Base-by-base conservation (phyloP, 140 eudicot species). In the Senecio squalidus region DNA sequence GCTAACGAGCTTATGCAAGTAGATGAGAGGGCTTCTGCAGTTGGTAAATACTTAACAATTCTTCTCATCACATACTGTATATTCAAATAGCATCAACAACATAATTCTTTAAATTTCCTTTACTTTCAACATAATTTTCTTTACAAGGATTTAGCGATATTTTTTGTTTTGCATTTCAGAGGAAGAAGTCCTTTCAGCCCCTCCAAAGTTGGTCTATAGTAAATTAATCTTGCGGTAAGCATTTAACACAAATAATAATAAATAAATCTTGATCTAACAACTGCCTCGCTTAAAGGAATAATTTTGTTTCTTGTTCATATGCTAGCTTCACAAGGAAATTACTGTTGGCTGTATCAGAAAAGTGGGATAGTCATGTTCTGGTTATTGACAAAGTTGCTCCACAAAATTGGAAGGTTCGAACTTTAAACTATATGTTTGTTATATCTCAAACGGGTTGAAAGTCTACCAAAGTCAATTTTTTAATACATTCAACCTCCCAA, bases 201-300 rank as follows among this genome's bases (percentile, higher is more conserved):
- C 97, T 78, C 97, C 92, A 51, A 85, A 86, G 80, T 71, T 90
- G 88, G 97, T 90, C 36, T 90, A 90, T 78, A 86, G 95, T 79
- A 90, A 90, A 74, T 74, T 85, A 67, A 83, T 90, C 64, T 64
- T 85, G 76, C 94, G 89, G 97, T 83, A 47, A 75, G 81, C 60
- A 26, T 59, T 58, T n/a, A 10, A 8, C 67, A 66, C 4, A 56
- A 46, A 24, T 29, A 62, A 38, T 5, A 28, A 28, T 16, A 58
- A 20, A 25, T 56, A 24, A 36, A n/a, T 3, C 18, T 36, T 14
- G 46, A 17, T 62, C 3, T 70, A 25, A 9, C 25, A 46, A 51
- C 38, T 18, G 34, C 31, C 31, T 56, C 29, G n/a, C 57, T 18
- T 26, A 20, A 25, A 30, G 44, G 27, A 48, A 33, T 40, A 26